phyloP scores from a whole-genome alignment of 176 grass and related monocot species.

The Carex littledalei region DNA sequence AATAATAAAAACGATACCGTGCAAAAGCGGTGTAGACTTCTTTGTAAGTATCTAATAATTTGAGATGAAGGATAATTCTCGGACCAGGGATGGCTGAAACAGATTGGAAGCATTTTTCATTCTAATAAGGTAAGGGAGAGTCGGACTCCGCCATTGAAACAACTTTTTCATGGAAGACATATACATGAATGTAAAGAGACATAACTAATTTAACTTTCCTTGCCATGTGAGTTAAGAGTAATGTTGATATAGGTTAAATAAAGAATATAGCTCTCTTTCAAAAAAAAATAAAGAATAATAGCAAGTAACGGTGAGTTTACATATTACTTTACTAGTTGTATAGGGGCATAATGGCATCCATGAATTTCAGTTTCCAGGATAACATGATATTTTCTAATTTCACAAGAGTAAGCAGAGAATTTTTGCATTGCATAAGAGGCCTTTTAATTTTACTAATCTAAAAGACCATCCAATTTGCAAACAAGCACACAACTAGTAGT shows the following conservation, averaged over 20 bases:
- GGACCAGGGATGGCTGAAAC: not conserved
- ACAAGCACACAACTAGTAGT: not conserved
- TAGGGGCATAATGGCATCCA: not conserved
- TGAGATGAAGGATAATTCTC: not conserved
- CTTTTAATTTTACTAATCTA: not conserved
- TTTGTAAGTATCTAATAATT: no score
- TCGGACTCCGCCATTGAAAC: not conserved
- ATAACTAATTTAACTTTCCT: not conserved
- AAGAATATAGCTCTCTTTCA: no score
- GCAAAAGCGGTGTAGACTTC: no score
- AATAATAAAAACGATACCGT: not conserved
- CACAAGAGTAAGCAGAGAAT: not conserved
- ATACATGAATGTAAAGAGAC: not conserved
- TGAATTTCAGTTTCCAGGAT: not conserved
- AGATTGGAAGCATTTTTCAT: no score
- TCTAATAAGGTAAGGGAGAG: not conserved
- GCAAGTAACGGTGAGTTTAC: not conserved
- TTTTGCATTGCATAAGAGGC: not conserved
- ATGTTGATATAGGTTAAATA: no score
- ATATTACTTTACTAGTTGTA: not conserved
- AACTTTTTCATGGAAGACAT: not conserved
- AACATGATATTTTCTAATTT: not conserved
- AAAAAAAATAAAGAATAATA: no score
- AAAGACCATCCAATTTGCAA: not conserved
- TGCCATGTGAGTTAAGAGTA: not conserved